Conservation (phyloP, 1,284 basidiomycete species). For the Puccinia horiana region DNA sequence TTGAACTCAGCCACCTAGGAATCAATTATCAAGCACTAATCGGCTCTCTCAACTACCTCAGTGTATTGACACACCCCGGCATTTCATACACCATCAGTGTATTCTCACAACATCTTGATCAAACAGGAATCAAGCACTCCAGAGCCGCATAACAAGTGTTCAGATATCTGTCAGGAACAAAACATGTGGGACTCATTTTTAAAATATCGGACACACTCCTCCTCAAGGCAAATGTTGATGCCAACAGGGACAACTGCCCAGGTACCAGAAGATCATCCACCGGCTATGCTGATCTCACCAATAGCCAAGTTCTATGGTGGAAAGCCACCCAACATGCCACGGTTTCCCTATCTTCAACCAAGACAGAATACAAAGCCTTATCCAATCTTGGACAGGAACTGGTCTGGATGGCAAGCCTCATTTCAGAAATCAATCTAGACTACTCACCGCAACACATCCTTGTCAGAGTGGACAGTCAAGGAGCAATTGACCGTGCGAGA, state of each 20-base stretch:
- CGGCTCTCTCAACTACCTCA: conserved; percentile 14
- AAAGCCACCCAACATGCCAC: not conserved
- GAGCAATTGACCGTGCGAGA: not conserved
- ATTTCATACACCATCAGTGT: not conserved
- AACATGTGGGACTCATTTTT: not conserved
- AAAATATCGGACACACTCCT: not conserved
- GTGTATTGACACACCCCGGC: not conserved
- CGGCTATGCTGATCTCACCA: not conserved
- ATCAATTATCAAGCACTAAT: not conserved
- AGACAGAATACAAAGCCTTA: not conserved
- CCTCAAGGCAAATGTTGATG: not conserved
- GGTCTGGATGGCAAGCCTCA: not conserved
- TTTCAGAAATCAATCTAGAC: not conserved
- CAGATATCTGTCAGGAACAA: not conserved
- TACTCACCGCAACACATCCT: not conserved
- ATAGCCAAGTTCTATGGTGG: not conserved
- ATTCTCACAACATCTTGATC: conserved; percentile 11
- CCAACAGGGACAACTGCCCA: conserved; percentile 3
- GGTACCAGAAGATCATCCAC: not conserved
- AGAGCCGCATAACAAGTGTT: not conserved
- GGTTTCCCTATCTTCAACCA: not conserved
- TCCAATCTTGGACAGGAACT: not conserved
- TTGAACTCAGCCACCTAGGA: not conserved
- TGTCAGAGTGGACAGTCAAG: not conserved
- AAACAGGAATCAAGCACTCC: not conserved